Conservation (phyloP, 1,139 yeast species). For the Magnusiomyces paraingens region DNA sequence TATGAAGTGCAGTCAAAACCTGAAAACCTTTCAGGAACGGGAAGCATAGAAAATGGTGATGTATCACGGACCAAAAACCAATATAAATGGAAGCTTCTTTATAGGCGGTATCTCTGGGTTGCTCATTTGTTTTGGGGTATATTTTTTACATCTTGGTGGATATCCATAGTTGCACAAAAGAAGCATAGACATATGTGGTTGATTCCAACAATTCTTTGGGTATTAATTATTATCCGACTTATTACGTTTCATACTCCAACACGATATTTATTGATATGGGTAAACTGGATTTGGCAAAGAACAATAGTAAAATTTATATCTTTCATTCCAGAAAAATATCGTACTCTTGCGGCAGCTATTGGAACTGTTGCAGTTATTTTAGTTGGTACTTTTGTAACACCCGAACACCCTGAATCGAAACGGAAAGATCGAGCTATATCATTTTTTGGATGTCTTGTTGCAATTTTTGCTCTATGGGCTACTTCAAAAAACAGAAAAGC, state of each 20-base stretch:
- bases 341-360: constrained; percentile 41
- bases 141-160: constrained; percentile 65
- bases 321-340: constrained; percentile 36
- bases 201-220: constrained; percentile 55
- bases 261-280: constrained; percentile 29
- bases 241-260: constrained; percentile 49
- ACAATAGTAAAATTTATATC: constrained; percentile 37
- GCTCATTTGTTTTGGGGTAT: constrained; percentile 29
- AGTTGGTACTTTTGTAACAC: constrained; percentile 47
- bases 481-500: constrained; percentile 44
- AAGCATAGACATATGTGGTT: constrained; percentile 53
- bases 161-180: constrained; percentile 49
- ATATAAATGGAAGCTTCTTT: not conserved
- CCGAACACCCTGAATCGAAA: constrained; percentile 36
- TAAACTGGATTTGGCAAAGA: constrained; percentile 40
- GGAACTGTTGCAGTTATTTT: constrained; percentile 42
- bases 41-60: not conserved
- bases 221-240: constrained; percentile 47
- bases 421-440: constrained; percentile 54
- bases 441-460: constrained; percentile 50
- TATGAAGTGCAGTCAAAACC: constrained; percentile 6
- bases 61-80: not conserved
- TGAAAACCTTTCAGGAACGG: not conserved
- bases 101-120: constrained; percentile 23
- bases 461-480: constrained; percentile 41